phyloP scores from a whole-genome alignment of 768 basidiomycete genomes.

The Phylloporus rhodoxanthus region DNA sequence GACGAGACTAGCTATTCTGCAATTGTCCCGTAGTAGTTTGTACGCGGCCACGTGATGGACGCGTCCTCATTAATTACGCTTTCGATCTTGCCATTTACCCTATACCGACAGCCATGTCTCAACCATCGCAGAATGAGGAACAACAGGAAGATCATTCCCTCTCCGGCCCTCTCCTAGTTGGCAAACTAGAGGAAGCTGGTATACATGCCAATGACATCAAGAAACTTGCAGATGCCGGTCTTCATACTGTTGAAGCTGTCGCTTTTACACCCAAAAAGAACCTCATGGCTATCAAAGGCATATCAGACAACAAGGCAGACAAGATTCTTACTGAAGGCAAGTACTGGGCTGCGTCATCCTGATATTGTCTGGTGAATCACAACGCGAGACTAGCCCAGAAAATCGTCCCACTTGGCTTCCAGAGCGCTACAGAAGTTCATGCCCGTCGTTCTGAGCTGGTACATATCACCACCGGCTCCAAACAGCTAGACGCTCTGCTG shows the following conservation, averaged over 20 bases:
- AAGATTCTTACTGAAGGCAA: conserved; percentile 89
- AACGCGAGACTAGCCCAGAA: conserved; percentile 63
- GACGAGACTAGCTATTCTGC: background rate
- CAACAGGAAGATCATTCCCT: conserved; percentile 48
- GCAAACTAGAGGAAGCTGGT: conserved; percentile 82
- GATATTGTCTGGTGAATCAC: conserved; percentile 3
- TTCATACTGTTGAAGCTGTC: conserved; percentile 91
- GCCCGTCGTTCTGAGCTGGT: conserved; percentile 91
- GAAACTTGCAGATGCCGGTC: conserved; percentile 88
- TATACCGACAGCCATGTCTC: conserved; percentile 31
- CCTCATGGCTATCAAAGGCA: conserved; percentile 87
- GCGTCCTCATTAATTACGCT: conserved; percentile 16
- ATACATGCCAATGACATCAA: conserved; percentile 88
- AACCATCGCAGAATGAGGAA: conserved; percentile 48
- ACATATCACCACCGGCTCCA: conserved; percentile 94
- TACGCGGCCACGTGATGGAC: conserved; percentile 31
- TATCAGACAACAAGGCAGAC: conserved; percentile 95
- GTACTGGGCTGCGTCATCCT: conserved; percentile 14
- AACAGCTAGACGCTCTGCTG: conserved; percentile 89
- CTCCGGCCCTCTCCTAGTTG: conserved; percentile 78
- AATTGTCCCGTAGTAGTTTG: background rate
- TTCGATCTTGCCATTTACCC: background rate
- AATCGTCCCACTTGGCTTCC: conserved; percentile 95
- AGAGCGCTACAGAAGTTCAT: conserved; percentile 97
- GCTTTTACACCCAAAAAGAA: conserved; percentile 96